Base-by-base conservation (phyloP, 495 filamentous ascomycete genomes). In the Aspergillus panamensis region DNA sequence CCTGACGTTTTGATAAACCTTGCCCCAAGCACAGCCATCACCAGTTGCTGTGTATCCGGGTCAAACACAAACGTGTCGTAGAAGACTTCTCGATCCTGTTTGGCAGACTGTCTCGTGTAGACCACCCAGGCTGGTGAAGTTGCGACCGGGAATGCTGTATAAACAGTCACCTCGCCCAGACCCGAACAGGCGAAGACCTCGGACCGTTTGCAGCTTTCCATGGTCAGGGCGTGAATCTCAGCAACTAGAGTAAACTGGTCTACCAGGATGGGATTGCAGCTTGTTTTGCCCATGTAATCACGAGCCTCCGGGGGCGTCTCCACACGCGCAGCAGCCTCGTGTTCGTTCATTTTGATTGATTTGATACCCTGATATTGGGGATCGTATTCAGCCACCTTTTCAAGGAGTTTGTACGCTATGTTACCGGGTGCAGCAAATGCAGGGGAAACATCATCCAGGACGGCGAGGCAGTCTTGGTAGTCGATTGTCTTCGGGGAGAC, bases 121-220 rank as follows among this genome's bases (percentile, higher is more conserved):
- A 50, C 48, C 8, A 29, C 6, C 48, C 48, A 50, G 4, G 6
- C 8, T 35, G 5, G 30, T 25, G 0, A 8, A 5, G 1, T 16
- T 50, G 48, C 29, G 1, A 2, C 32, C 6, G 25, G 8, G 21
- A 19, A n/a, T n/a, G n/a, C n/a, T n/a, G n/a, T n/a, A n/a, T n/a
- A 32, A 50, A 50, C 1, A 25, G 30, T 39, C 1, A n/a, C 51
- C 21, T 53, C 14, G 9, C 35, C 5, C 14, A 53, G 16, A 21
- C 51, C 51, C 8, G 51, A 40, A 32, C 51, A 53, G 17, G 39
- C 19, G 25, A 53, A 53, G 33, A 53, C 33, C 39, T 53, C 51
- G 8, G 14, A 19, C 3, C 51, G 51, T 42, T 53, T 53, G 6
- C 10, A 42, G 10, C 42, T 17, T 21, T 29, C 32, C 51, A 42